phyloP scores from a whole-genome alignment of 176 grass and related monocot genomes.

The Cenchrus purpureus region DNA sequence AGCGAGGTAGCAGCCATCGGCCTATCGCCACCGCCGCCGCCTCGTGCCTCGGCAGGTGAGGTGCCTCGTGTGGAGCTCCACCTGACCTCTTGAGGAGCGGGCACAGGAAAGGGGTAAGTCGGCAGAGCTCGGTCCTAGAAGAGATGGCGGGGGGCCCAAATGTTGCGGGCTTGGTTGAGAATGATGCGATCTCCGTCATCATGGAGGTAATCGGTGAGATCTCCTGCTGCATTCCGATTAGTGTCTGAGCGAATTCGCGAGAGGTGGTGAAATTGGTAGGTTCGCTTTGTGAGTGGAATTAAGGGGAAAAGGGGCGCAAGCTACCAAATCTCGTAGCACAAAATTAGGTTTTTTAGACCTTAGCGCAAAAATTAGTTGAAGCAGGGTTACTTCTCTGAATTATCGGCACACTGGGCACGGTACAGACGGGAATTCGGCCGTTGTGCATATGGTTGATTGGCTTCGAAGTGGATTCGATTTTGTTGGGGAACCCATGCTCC shows the following conservation, averaged over 20 bases:
- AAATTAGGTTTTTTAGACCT: too few species aligned
- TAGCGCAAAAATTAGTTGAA: background rate
- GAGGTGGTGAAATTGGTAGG: background rate
- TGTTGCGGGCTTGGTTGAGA: conserved; percentile 4
- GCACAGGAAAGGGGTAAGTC: background rate
- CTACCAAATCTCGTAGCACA: background rate
- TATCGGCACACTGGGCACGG: background rate
- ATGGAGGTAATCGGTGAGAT: conserved; percentile 5
- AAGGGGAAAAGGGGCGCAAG: background rate
- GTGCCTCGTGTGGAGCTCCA: background rate
- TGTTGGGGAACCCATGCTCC: too few species aligned
- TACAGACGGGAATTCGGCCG: too few species aligned
- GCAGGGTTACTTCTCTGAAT: background rate
- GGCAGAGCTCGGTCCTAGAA: background rate
- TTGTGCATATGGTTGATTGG: background rate
- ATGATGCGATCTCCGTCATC: background rate
- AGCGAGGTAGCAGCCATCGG: too few species aligned
- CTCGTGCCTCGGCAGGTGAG: background rate
- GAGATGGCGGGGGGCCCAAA: background rate
- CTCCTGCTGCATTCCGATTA: background rate
- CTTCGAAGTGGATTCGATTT: background rate
- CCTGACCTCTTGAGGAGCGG: background rate
- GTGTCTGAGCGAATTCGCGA: background rate
- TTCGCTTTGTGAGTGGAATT: background rate
- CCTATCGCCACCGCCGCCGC: too few species aligned